These are phyloP conservation scores for Allium sativum DNA, from an alignment of 106 monocot genomes.

Conservation along the genomic window DNA sequence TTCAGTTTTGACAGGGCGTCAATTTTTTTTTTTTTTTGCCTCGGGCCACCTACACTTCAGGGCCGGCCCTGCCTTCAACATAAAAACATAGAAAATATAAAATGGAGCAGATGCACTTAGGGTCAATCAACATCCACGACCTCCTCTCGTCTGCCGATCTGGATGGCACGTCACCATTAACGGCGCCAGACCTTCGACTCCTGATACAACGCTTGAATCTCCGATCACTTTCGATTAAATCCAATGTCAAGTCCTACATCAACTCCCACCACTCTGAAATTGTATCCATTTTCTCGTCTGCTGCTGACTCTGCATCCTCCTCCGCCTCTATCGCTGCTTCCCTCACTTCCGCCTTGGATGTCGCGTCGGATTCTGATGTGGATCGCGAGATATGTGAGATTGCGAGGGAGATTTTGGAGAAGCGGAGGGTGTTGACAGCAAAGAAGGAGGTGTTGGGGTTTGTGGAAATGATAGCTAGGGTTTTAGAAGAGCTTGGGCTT, in stretches of 20 bases:
- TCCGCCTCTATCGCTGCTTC: conserved; percentile 21
- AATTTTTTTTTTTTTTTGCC: too few species aligned
- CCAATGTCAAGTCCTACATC: conserved; percentile 52
- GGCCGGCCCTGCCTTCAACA: too few species aligned
- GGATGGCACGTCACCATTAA: conserved; percentile 56
- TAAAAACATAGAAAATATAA: too few species aligned
- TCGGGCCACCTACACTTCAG: too few species aligned
- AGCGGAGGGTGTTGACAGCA: conserved; percentile 52
- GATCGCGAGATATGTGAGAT: conserved; percentile 34
- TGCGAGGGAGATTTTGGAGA: conserved; percentile 37
- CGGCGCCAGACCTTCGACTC: conserved; percentile 93
- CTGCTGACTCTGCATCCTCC: conserved; percentile 27
- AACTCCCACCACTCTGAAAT: conserved; percentile 50
- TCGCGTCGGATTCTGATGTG: conserved; percentile 37
- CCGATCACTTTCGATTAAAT: conserved; percentile 66
- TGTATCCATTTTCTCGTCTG: conserved; percentile 44
- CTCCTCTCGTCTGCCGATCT: conserved; percentile 52
- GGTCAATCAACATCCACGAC: conserved; percentile 67
- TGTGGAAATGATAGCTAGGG: conserved; percentile 18
- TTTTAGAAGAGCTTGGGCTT: conserved; percentile 30
- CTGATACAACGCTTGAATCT: conserved; percentile 74
- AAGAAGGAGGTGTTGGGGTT: conserved; percentile 37
- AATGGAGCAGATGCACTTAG: conserved; percentile 42
- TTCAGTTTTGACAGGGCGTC: too few species aligned
- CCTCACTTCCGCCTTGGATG: conserved; percentile 28